phyloP scores from a whole-genome alignment of 306 rosid species.

The Lotus japonicus region DNA sequence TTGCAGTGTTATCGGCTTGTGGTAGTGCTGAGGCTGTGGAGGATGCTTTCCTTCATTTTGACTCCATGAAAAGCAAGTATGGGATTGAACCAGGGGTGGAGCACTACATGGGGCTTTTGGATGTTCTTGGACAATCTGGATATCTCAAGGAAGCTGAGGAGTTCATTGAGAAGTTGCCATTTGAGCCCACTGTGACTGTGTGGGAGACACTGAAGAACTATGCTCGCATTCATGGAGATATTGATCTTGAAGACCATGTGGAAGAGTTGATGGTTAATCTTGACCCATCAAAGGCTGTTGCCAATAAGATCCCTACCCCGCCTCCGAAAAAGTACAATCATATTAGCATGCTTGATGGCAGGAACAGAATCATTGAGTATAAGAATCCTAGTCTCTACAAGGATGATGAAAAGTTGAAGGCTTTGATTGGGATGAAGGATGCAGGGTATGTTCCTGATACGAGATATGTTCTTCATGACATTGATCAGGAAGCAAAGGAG shows the following conservation, averaged over 20 bases:
- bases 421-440: conserved; percentile 53
- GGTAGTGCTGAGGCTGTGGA: no score
- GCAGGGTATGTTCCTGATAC: no score
- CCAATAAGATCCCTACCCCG: conserved; percentile 56
- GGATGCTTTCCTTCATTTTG: no score
- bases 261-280: conserved; percentile 58
- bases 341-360: conserved; percentile 66
- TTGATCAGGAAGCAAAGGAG: no score
- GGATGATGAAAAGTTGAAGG: conserved; percentile 68
- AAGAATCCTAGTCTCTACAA: conserved; percentile 63
- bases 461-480: no score
- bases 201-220: conserved; percentile 61
- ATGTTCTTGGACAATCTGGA: conserved; percentile 68
- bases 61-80: conserved; percentile 49
- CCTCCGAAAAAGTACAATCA: conserved; percentile 55
- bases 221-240: conserved; percentile 69
- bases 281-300: conserved; percentile 50
- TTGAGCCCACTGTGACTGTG: conserved; percentile 43
- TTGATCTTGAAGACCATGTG: conserved; percentile 60
- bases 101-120: conserved; percentile 52
- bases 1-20: no score
- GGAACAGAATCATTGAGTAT: conserved; percentile 52
- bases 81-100: conserved; percentile 22
- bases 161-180: conserved; percentile 48
- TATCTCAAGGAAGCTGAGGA: conserved; percentile 64